phyloP scores from a whole-genome alignment of 768 basidiomycete genomes.

The Lenzites betulinus region DNA sequence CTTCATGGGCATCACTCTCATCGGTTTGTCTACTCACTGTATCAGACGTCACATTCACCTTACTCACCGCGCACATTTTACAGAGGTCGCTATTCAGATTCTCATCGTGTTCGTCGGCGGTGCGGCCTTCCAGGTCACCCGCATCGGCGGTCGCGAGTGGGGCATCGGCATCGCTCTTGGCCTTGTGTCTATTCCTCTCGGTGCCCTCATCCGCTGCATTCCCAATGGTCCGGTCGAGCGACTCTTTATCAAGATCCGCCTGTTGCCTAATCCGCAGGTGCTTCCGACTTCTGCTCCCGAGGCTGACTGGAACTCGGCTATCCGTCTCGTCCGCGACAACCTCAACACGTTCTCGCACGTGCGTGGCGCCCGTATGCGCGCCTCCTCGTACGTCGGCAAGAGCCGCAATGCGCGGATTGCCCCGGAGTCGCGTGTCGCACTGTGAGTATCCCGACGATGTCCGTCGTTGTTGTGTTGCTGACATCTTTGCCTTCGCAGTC shows the following conservation, averaged over 20 bases:
- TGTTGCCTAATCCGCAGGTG: conserved; percentile 65
- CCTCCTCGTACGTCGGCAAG: conserved; percentile 83
- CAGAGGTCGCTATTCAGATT: conserved; percentile 86
- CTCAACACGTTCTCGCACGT: conserved; percentile 78
- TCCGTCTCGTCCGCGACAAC: conserved; percentile 84
- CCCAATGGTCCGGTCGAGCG: conserved; percentile 81
- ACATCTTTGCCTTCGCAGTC: conserved; percentile 43
- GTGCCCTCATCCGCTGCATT: conserved; percentile 73
- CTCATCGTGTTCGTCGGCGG: conserved; percentile 91
- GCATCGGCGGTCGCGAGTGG: conserved; percentile 85
- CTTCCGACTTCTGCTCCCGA: conserved; percentile 68
- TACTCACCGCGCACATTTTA: not conserved
- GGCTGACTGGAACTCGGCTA: conserved; percentile 72
- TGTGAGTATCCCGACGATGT: conserved; percentile 42
- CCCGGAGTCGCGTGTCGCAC: conserved; percentile 44
- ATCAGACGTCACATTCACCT: not conserved
- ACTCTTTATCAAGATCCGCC: conserved; percentile 51
- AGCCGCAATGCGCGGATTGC: conserved; percentile 63
- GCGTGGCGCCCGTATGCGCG: conserved; percentile 86
- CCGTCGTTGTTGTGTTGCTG: conserved; percentile 14
- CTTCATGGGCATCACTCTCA: conserved; percentile 80
- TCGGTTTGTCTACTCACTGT: conserved; percentile 54
- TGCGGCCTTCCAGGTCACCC: conserved; percentile 86
- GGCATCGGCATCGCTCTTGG: conserved; percentile 90
- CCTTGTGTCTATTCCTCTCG: conserved; percentile 84